Conservation (phyloP, 108 stramenopile species). For the Pinguiococcus pyrenoidosus region DNA sequence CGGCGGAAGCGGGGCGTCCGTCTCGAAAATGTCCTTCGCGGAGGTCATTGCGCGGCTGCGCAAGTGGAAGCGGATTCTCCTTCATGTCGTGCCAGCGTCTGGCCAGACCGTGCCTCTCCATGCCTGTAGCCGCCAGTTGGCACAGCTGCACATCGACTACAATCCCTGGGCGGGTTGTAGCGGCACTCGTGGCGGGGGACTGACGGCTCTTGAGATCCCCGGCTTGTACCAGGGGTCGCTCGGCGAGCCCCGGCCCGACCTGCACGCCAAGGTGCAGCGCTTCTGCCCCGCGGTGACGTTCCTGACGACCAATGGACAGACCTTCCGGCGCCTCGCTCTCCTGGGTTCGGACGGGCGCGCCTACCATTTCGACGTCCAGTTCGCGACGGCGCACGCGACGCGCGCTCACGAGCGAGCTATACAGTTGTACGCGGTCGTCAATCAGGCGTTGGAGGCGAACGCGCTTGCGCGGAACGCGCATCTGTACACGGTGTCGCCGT, state of each 20-base stretch:
- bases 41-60: constrained; percentile 10
- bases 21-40: constrained; percentile 3
- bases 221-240: constrained; percentile 16
- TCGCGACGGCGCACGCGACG: constrained; percentile 22
- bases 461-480: not conserved
- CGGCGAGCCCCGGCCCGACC: constrained; percentile 18
- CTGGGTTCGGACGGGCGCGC: constrained; percentile 20
- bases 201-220: constrained; percentile 15
- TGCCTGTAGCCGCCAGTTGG: constrained; percentile 13
- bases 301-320: constrained; percentile 5
- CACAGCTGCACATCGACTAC: not conserved
- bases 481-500: not conserved
- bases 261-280: constrained; percentile 26
- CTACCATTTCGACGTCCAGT: constrained; percentile 20
- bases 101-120: constrained; percentile 9
- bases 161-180: not conserved
- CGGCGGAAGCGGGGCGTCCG: not conserved
- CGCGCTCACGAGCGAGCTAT: constrained; percentile 22
- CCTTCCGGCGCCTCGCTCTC: constrained; percentile 21
- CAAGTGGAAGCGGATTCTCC: constrained; percentile 26
- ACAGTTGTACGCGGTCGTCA: constrained; percentile 21
- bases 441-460: constrained; percentile 13
- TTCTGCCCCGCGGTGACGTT: constrained; percentile 13
- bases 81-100: constrained; percentile 3
- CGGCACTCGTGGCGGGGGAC: not conserved